These are phyloP conservation scores for Cynara cardunculus DNA, from an alignment of 129 eudicot species.

Conservation along the genomic window DNA sequence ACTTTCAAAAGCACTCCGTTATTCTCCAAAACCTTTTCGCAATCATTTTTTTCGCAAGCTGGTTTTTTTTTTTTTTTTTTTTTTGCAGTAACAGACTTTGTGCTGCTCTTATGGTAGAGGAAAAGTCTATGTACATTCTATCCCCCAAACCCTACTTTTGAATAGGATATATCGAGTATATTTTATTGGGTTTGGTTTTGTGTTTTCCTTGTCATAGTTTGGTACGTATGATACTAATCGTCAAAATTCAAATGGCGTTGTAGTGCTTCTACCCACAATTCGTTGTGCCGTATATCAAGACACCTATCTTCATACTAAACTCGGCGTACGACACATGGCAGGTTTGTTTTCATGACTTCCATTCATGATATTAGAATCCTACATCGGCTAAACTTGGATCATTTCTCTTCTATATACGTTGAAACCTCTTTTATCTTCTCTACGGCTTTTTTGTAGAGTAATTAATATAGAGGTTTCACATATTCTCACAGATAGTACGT, in stretches of 20 bases:
- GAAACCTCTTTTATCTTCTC: background rate
- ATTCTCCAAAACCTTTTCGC: background rate
- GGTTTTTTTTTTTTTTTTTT: no score
- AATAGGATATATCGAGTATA: background rate
- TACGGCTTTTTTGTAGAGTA: background rate
- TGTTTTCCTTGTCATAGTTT: background rate
- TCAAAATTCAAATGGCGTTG: background rate
- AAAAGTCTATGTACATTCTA: background rate
- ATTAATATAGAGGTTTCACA: background rate
- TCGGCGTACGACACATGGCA: slow-evolving; percentile 47
- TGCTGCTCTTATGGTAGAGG: background rate
- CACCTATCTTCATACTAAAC: slow-evolving; percentile 34
- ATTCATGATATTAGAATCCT: background rate
- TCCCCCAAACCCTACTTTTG: background rate
- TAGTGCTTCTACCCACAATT: slow-evolving; percentile 44
- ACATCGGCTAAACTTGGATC: background rate
- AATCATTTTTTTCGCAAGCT: background rate
- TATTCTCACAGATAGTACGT: background rate
- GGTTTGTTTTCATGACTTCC: slow-evolving; percentile 13
- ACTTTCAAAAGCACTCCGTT: background rate
- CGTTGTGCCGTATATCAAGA: slow-evolving; percentile 20
- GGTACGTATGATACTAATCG: background rate
- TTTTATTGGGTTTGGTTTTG: background rate
- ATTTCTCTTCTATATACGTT: background rate
- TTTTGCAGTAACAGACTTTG: background rate